Percentiles rank a stretch among this genome's conserved stretches.
phyloP scores from a whole-genome alignment of 1,284 basidiomycete genomes.

The Ustanciosporium gigantosporum region DNA sequence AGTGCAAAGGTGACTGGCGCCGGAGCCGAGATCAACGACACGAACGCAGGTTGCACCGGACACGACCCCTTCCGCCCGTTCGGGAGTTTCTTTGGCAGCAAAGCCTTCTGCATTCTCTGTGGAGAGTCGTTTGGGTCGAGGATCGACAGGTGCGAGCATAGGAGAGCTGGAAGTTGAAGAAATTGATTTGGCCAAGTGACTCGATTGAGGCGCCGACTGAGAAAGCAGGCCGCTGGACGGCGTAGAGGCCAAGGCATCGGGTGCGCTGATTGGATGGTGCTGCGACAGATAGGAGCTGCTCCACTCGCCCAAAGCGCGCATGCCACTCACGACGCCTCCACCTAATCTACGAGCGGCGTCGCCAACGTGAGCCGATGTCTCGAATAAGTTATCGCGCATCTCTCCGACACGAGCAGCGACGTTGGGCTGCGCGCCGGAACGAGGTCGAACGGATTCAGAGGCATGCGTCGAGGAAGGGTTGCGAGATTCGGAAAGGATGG shows the following conservation, averaged over 20 bases:
- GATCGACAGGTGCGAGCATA: slow-evolving; percentile 14
- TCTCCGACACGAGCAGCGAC: slow-evolving; percentile 16
- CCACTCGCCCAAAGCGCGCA: slow-evolving; percentile 36
- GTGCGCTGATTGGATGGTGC: slow-evolving; percentile 10
- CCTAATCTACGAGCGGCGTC: slow-evolving; percentile 37
- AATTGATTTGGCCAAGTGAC: slow-evolving; percentile 4
- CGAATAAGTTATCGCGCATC: slow-evolving; percentile 36
- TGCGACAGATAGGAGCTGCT: slow-evolving; percentile 29
- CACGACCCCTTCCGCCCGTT: no score
- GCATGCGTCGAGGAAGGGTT: slow-evolving; percentile 4
- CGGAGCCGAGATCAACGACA: slow-evolving; percentile 20
- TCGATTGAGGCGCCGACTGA: slow-evolving; percentile 24
- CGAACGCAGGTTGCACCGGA: slow-evolving; percentile 7
- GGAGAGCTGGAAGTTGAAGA: slow-evolving; percentile 33
- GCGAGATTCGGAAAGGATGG: slow-evolving; percentile 13
- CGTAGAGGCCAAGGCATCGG: slow-evolving; percentile 3
- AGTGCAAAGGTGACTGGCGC: slow-evolving; percentile 10
- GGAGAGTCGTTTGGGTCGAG: slow-evolving; percentile 9
- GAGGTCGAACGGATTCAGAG: slow-evolving; percentile 6
- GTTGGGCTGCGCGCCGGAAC: not conserved
- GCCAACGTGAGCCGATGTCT: slow-evolving; percentile 31
- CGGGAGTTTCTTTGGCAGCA: no score
- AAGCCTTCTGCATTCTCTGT: slow-evolving; percentile 4
- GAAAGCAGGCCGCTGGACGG: slow-evolving; percentile 19
- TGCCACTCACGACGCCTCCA: slow-evolving; percentile 34